A percentile compares a stretch with the other conserved stretches of the same genome.
phyloP scores from a whole-genome alignment of 2,329 filamentous ascomycete genomes.

The Mycosphaerella arachidis region DNA sequence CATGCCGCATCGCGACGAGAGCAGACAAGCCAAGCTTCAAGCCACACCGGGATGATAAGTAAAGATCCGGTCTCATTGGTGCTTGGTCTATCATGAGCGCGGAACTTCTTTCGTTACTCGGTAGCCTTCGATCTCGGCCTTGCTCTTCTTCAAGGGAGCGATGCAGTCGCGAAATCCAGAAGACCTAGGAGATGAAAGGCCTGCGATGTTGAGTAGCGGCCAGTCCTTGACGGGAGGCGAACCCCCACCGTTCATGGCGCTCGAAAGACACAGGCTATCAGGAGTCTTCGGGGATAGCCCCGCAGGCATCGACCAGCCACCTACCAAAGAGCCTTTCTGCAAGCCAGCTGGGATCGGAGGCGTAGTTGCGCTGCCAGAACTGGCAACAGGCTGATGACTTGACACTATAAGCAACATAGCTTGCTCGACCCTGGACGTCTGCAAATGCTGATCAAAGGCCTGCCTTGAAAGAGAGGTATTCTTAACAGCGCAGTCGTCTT shows the following conservation, averaged over 20 bases:
- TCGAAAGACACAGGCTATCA: too few species aligned
- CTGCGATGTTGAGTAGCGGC: not conserved
- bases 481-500: not conserved
- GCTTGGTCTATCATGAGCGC: not conserved
- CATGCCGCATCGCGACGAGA: not conserved
- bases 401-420: not conserved
- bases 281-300: too few species aligned
- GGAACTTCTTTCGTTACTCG: not conserved
- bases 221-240: not conserved
- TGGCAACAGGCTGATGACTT: not conserved
- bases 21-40: not conserved
- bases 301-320: too few species aligned
- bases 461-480: not conserved
- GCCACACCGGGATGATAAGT: not conserved
- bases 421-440: not conserved
- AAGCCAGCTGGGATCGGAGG: not conserved
- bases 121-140: not conserved
- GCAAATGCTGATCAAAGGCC: not conserved
- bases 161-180: not conserved
- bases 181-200: not conserved
- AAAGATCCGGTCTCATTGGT: not conserved
- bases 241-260: too few species aligned
- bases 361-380: not conserved
- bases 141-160: not conserved
- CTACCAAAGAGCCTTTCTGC: not conserved